Evolutionary conservation across 331 rosid species (phyloP), one percentile per base, ranked within the genome.

Genomic region (Saraca asoca): DNA sequence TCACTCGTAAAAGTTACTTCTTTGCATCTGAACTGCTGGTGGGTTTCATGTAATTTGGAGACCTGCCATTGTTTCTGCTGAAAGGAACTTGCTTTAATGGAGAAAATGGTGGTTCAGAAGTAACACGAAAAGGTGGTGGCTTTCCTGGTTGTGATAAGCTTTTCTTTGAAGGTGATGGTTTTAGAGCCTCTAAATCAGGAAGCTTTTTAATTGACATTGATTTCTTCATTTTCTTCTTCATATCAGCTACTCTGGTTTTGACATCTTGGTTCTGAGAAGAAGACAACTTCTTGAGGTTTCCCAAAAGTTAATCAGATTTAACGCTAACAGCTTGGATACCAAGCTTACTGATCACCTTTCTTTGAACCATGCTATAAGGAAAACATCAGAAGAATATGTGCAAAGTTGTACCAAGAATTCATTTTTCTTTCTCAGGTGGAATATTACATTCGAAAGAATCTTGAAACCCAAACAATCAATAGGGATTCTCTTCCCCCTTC

Each of bases 11-110:
- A 57, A 75, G 83, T 48, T 88, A 95, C 74, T 86, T 88, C 78
- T 87, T 93, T 19, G 97, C 88, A 66, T 83, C 83, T 33, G 85
- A 88, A 67, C 96, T 88, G 77, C 85, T 82, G 58, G 97, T 93
- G 12, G 96, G 81, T 68, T 93, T 93, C 96, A 93, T 93, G 79
- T 90, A 90, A 79, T 88, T 88, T 9, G 97, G 91, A 18, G 88
- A 86, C 15, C 75, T 80, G 33, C 78, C 77, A 20, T 53, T 39
- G 7, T 74, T 58, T 79, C 63, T 80, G 51, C 34, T 31, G 46
- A 69, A 41, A 38, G 82, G 73, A 54, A 77, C 77, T 77, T 75
- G 84, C 86, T 75, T 80, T 63, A 63, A 65, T 20, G 72, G 72
- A 44, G 69, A 46, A 58, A 69, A 41, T 43, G 75, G 72, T 10